Conservation (phyloP, 306 rosid genomes). For the Comarum palustre region DNA sequence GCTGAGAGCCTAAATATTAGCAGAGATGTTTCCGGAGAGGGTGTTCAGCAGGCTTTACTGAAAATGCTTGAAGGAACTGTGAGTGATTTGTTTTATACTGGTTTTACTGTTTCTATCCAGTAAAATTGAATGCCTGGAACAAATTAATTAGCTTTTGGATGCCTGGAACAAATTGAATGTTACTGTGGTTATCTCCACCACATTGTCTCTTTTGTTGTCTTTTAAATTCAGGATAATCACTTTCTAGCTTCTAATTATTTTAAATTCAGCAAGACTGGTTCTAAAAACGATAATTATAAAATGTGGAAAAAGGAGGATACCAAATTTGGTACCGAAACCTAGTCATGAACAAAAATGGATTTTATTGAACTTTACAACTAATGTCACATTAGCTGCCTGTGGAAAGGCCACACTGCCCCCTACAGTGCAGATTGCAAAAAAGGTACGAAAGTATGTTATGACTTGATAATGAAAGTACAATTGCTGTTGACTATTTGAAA, state of each 20-base stretch:
- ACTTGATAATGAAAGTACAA: neutral
- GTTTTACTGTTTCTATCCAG: constrained; percentile 9
- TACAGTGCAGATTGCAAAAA: neutral
- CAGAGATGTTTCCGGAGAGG: constrained; percentile 98
- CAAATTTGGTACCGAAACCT: neutral
- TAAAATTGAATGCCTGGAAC: no score
- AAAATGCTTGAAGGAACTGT: constrained; percentile 99
- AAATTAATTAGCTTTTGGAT: constrained; percentile 3
- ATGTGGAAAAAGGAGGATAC: neutral
- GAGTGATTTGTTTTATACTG: constrained; percentile 39
- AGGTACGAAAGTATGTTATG: neutral
- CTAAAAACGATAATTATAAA: neutral
- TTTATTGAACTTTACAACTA: neutral
- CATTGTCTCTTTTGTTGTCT: constrained; percentile 3
- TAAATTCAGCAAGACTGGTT: constrained; percentile 1
- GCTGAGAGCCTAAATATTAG: constrained; percentile 91
- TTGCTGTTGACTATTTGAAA: neutral
- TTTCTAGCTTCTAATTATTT: neutral
- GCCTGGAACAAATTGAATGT: neutral
- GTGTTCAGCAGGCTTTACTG: constrained; percentile 93
- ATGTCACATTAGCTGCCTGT: neutral
- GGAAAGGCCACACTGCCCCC: neutral
- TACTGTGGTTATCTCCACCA: neutral
- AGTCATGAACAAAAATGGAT: neutral
- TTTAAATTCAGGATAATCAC: neutral